phyloP scores from a whole-genome alignment of 257 asterid species.

The Echites panduratus region DNA sequence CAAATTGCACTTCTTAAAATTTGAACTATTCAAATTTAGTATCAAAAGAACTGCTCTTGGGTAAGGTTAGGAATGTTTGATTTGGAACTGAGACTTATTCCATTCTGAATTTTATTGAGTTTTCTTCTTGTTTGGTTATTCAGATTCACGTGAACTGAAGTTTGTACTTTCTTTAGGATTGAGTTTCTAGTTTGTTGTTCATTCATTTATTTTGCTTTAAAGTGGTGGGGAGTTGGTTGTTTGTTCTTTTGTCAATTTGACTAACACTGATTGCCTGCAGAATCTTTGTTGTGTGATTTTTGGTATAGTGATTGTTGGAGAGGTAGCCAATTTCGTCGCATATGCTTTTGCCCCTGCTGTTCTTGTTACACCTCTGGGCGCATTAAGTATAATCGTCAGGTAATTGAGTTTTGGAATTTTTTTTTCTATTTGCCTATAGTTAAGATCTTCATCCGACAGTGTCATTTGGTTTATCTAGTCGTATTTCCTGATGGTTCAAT shows the following conservation, averaged over 20 bases:
- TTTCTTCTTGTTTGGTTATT: background rate
- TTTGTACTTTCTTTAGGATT: background rate
- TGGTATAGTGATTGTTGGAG: slow-evolving; percentile 71
- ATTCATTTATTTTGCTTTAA: background rate
- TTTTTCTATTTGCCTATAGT: background rate
- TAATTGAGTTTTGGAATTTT: slow-evolving; percentile 13
- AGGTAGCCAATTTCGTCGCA: slow-evolving; percentile 80
- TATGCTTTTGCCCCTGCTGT: slow-evolving; percentile 94
- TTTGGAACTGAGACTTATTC: background rate
- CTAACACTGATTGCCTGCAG: slow-evolving; percentile 11
- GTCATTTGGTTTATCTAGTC: slow-evolving; percentile 5
- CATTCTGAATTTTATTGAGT: background rate
- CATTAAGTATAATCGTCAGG: slow-evolving; percentile 87
- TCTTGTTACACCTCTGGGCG: slow-evolving; percentile 89
- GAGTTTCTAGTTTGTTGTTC: background rate
- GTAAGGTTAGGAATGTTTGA: background rate
- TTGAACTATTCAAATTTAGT: background rate
- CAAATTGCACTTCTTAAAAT: background rate
- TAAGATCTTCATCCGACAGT: background rate
- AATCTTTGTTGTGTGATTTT: slow-evolving; percentile 17
- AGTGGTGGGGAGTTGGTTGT: background rate
- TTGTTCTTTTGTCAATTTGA: slow-evolving; percentile 6
- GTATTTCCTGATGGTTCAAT: slow-evolving; percentile 7
- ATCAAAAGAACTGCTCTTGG: background rate
- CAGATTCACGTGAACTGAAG: background rate